Conservation (phyloP, 2,329 filamentous ascomycete genomes). For the Paecilomyces variotii region DNA sequence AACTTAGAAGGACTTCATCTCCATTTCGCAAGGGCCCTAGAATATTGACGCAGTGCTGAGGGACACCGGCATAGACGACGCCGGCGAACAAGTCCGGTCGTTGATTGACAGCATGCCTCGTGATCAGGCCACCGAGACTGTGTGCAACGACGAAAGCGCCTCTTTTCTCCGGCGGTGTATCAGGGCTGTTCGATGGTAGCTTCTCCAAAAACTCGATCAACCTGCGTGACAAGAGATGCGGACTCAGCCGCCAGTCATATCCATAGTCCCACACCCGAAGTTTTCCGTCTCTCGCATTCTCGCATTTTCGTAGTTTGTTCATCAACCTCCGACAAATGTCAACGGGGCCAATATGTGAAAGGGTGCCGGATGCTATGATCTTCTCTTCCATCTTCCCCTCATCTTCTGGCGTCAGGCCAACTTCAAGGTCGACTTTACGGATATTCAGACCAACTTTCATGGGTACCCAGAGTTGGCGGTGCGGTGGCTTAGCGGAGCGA, state of each 20-base stretch:
- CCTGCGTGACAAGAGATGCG: slow-evolving; percentile 62
- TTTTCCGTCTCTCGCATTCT: slow-evolving; percentile 63
- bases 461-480: slow-evolving; percentile 88
- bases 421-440: slow-evolving; percentile 82
- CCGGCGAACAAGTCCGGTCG: slow-evolving; percentile 78
- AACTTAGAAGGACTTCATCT: slow-evolving; percentile 85
- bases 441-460: slow-evolving; percentile 89
- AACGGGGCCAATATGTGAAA: slow-evolving; percentile 85
- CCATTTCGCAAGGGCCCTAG: slow-evolving; percentile 82
- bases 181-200: slow-evolving; percentile 64
- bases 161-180: slow-evolving; percentile 43
- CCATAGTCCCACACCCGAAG: slow-evolving; percentile 83
- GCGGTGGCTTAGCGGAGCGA: slow-evolving; percentile 69
- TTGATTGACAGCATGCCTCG: slow-evolving; percentile 77
- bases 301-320: slow-evolving; percentile 64
- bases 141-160: slow-evolving; percentile 81
- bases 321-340: slow-evolving; percentile 80
- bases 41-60: slow-evolving; percentile 83
- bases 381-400: slow-evolving; percentile 74
- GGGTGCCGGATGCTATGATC: slow-evolving; percentile 80
- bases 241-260: slow-evolving; percentile 90
- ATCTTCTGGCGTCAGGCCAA: slow-evolving; percentile 72
- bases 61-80: slow-evolving; percentile 76
- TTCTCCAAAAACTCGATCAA: slow-evolving; percentile 66
- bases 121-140: slow-evolving; percentile 77